These are phyloP conservation scores for Daldinia eschscholtzii DNA, from an alignment of 2,329 filamentous ascomycete species.

Conservation along the genomic window DNA sequence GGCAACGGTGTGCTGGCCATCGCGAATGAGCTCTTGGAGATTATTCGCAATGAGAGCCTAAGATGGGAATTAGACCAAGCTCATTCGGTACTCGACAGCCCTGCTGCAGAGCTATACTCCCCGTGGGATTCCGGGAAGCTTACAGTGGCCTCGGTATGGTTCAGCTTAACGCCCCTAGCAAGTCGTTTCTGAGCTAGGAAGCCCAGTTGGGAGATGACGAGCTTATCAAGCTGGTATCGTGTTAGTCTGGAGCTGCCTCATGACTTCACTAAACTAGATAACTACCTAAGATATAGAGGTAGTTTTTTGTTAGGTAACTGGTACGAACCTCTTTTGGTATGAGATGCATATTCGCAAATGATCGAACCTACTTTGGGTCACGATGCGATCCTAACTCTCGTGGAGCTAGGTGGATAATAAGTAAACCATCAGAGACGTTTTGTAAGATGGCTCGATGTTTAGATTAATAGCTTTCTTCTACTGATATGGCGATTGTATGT, in stretches of 20 bases:
- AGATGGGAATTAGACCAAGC: neutral
- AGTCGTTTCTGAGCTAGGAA: constrained; percentile 88
- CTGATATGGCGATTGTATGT: neutral
- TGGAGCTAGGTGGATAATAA: constrained; percentile 6
- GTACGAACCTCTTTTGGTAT: constrained; percentile 53
- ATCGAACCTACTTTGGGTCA: constrained; percentile 1
- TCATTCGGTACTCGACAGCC: neutral
- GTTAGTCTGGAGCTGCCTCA: constrained; percentile 14
- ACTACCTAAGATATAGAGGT: no score
- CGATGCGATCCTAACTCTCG: constrained; percentile 20
- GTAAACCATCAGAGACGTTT: constrained; percentile 11
- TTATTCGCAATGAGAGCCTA: constrained; percentile 87
- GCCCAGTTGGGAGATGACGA: constrained; percentile 90
- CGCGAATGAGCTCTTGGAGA: constrained; percentile 95
- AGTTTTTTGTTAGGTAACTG: neutral
- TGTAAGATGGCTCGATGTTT: constrained; percentile 16
- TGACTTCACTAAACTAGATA: neutral
- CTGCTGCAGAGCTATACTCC: neutral
- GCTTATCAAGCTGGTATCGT: constrained; percentile 85
- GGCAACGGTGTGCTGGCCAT: constrained; percentile 91
- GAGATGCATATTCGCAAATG: constrained; percentile 51
- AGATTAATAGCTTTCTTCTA: neutral
- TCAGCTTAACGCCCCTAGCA: constrained; percentile 87
- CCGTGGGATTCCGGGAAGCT: constrained; percentile 36
- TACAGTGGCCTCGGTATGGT: constrained; percentile 89